A percentile compares a stretch with the other conserved stretches of the same genome.
phyloP scores from a whole-genome alignment of 495 filamentous ascomycete species.

The Cenococcum geophilum region DNA sequence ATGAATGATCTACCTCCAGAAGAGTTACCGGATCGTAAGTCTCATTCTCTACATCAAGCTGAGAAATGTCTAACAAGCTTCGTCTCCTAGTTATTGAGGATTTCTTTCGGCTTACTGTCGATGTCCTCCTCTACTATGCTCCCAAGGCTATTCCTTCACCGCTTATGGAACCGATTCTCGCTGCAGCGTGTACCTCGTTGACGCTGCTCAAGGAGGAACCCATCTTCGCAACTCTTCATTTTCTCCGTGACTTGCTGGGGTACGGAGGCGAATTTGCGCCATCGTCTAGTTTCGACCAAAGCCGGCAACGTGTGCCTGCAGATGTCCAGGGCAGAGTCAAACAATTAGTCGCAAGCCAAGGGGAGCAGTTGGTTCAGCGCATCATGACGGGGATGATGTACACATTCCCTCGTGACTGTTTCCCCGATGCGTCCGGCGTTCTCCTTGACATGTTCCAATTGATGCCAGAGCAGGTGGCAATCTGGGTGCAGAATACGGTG shows the following conservation, averaged over 20 bases:
- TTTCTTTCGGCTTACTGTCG: conserved; percentile 87
- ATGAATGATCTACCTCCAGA: conserved; percentile 80
- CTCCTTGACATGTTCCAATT: conserved; percentile 83
- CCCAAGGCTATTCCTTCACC: conserved; percentile 68
- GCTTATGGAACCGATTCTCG: conserved; percentile 75
- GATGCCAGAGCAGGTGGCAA: conserved; percentile 65
- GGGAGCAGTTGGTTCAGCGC: conserved; percentile 74
- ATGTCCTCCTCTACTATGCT: conserved; percentile 89
- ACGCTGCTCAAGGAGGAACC: conserved; percentile 85
- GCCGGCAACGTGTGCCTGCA: conserved; percentile 37
- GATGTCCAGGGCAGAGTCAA: conserved; percentile 55
- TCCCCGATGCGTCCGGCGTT: conserved; percentile 88
- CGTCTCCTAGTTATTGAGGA: conserved; percentile 78
- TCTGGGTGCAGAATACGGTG: conserved; percentile 77
- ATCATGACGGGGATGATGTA: conserved; percentile 98
- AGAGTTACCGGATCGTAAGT: conserved; percentile 76
- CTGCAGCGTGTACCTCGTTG: conserved; percentile 77
- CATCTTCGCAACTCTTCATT: conserved; percentile 84
- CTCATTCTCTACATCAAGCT: neutral
- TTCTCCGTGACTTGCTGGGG: conserved; percentile 83
- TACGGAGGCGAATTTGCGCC: conserved; percentile 76
- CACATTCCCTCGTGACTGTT: conserved; percentile 88
- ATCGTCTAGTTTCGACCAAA: conserved; percentile 57
- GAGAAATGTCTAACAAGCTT: conserved; percentile 1
- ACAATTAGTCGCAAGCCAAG: conserved; percentile 61